Conservation (phyloP, 495 filamentous ascomycete species). For the Penicillium alfredii region DNA sequence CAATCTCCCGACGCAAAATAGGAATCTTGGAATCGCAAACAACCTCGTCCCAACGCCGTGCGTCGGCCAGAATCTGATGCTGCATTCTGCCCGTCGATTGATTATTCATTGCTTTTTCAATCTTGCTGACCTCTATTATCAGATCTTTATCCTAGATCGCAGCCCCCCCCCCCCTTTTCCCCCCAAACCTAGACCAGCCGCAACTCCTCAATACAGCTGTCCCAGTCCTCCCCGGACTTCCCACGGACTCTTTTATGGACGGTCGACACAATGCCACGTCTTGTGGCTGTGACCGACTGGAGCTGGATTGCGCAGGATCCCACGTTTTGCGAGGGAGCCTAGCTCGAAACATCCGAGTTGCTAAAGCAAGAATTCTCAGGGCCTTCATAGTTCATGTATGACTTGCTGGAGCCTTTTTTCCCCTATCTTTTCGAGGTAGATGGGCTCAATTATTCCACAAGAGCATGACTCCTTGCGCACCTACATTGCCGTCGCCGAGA, state of each 20-base stretch:
- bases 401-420: slow-evolving; percentile 26
- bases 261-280: slow-evolving; percentile 39
- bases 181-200: too few species aligned
- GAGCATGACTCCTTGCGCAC: slow-evolving; percentile 51
- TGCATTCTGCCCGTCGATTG: slow-evolving; percentile 5
- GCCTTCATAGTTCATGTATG: slow-evolving; percentile 51
- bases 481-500: too few species aligned
- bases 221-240: slow-evolving; percentile 20
- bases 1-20: too few species aligned
- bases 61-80: slow-evolving; percentile 10
- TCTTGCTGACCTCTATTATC: too few species aligned
- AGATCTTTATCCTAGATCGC: too few species aligned
- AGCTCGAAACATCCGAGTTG: slow-evolving; percentile 24
- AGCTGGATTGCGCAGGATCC: slow-evolving; percentile 35
- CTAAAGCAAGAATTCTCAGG: slow-evolving; percentile 34
- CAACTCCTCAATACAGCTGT: slow-evolving; percentile 43
- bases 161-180: too few species aligned
- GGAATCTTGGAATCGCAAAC: too few species aligned
- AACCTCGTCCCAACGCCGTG: too few species aligned
- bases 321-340: slow-evolving; percentile 9
- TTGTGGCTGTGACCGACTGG: slow-evolving; percentile 44
- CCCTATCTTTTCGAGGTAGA: slow-evolving; percentile 4
- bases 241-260: slow-evolving; percentile 38
- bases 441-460: slow-evolving; percentile 32
- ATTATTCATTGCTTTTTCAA: too few species aligned